Percentiles rank a stretch among this genome's conserved stretches.
phyloP scores from a whole-genome alignment of 108 stramenopile species.

The Skeletonema tropicum region DNA sequence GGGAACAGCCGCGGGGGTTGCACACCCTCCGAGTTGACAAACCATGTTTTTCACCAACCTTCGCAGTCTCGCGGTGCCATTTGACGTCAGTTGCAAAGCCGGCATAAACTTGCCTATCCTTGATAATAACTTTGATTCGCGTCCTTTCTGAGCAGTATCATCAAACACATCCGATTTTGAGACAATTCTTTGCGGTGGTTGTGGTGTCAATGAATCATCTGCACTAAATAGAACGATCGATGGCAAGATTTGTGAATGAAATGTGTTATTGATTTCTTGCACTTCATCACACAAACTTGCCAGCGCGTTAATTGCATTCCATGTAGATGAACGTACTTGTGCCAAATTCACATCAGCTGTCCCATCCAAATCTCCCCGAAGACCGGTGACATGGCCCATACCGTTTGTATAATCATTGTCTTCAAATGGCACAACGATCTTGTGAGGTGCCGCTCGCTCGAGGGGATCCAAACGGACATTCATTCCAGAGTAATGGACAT shows the following conservation, averaged over 20 bases:
- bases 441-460: conserved; percentile 44
- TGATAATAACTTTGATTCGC: conserved; percentile 42
- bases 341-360: not conserved
- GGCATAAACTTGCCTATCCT: conserved; percentile 49
- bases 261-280: conserved; percentile 33
- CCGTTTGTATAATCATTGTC: conserved; percentile 1
- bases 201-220: conserved; percentile 19
- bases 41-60: conserved; percentile 58
- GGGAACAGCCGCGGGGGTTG: conserved; percentile 29
- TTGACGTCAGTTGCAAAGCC: conserved; percentile 49
- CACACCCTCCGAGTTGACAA: conserved; percentile 51
- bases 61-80: conserved; percentile 40
- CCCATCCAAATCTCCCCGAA: conserved; percentile 42
- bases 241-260: conserved; percentile 24
- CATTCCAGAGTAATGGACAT: conserved; percentile 34
- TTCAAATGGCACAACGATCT: conserved; percentile 40
- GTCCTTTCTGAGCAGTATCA: conserved; percentile 25
- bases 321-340: conserved; percentile 24
- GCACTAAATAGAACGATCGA: conserved; percentile 39
- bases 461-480: conserved; percentile 38
- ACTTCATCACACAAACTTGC: conserved; percentile 57
- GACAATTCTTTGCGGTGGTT: not conserved
- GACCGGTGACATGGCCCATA: not conserved
- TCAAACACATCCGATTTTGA: conserved; percentile 28
- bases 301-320: conserved; percentile 55